Evolutionary conservation across 495 filamentous ascomycete species (phyloP), one percentile per base, ranked within the genome.

Genomic region (Diplogelasinospora grovesii): DNA sequence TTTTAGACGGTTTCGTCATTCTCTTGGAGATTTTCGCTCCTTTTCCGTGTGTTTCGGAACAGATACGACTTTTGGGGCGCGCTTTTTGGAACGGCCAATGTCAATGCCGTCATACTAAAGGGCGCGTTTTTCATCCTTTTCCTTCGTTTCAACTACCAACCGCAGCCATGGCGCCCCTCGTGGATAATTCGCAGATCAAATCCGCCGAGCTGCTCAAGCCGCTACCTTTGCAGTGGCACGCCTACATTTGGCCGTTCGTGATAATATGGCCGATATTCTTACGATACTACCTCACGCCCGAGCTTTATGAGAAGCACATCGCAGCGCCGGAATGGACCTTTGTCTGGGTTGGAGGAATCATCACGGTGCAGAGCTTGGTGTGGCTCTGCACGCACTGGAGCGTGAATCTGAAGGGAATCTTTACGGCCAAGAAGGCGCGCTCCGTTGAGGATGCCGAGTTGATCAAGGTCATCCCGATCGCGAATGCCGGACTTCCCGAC

Each of bases 361-460:
- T 94, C 57, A 95, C 89, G 9, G 49, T 78, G 33, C 92, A 99
- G 70, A 78, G 84, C 44, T 74, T 99, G 43, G 68, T 85, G 33
- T 99, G 93, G 93, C 73, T 99, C 43, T 90, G 83, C 68, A 97
- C 92, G 18, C 83, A 96, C 68, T 99, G 92, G 92, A 95, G 83
- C 59, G 87, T 99, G 58, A 79, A 87, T 53, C 69, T 96, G 46
- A 78, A 81, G 46, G 78, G 83, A 5, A 54, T 82, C 47, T 96
- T 96, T 58, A 99, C 89, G 5, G 73, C 87, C 3, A 84, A 67
- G 23, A 77, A 68, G 38, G 82, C 81, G 13, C 78, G 74, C 28
- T 78, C 74, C n/a, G 69, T 95, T 10, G 65, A 81, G 34, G 77
- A 81, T 54, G 93, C 93, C n/a, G 57, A 78, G 44, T 68, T 92